phyloP scores from a whole-genome alignment of 2,329 filamentous ascomycete genomes.

The Penicillium italicum region DNA sequence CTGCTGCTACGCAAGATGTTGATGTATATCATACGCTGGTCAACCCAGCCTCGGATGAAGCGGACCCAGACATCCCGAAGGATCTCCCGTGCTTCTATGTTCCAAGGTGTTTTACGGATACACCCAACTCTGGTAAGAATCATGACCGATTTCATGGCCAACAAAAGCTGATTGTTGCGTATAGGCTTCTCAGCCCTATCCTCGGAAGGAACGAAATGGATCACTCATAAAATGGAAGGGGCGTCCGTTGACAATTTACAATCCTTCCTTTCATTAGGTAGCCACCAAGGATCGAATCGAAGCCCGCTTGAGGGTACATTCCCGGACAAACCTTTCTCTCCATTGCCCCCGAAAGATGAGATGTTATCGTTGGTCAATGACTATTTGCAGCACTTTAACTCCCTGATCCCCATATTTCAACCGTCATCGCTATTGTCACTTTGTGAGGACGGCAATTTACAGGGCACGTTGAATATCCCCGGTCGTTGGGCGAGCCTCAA shows the following conservation, averaged over 20 bases:
- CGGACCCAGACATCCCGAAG: neutral
- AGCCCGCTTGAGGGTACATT: neutral
- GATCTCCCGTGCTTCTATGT: neutral
- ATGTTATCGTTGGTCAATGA: neutral
- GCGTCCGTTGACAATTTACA: neutral
- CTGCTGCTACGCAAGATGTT: neutral
- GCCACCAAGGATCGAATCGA: neutral
- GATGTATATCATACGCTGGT: neutral
- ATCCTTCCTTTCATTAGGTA: neutral
- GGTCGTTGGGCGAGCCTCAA: neutral
- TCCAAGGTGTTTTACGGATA: neutral
- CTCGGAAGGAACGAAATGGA: neutral
- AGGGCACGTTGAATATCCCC: neutral
- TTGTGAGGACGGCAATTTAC: neutral
- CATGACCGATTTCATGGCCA: neutral
- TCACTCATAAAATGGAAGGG: neutral
- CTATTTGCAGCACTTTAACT: neutral
- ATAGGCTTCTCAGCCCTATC: neutral
- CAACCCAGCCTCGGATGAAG: neutral
- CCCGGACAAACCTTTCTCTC: neutral
- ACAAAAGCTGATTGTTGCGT: neutral
- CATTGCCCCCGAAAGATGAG: neutral
- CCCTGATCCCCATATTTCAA: neutral
- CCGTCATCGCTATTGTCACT: neutral
- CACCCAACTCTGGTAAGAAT: neutral